Base-by-base conservation (phyloP, 805 yeast genomes). In the Starmera caribaea region DNA sequence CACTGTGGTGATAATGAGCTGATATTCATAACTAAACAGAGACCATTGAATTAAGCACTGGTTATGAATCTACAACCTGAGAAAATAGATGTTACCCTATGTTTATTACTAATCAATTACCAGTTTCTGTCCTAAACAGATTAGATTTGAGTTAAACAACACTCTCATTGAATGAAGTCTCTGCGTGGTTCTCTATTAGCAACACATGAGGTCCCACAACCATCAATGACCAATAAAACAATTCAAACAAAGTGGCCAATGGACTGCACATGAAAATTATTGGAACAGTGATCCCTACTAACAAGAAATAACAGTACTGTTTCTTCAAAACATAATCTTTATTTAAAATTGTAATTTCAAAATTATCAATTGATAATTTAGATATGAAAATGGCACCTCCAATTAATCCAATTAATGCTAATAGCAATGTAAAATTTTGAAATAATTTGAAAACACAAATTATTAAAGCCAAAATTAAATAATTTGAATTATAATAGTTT, bases 91-190 rank as follows among this genome's bases (percentile, higher is more conserved):
- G 7, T 21, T 21, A 21, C 26, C 26, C 26, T n/a, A n/a, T n/a
- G n/a, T n/a, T n/a, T n/a, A n/a, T n/a, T n/a, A n/a, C n/a, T n/a
- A n/a, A n/a, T n/a, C n/a, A n/a, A n/a, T n/a, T n/a, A n/a, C n/a
- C n/a, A n/a, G n/a, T n/a, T n/a, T n/a, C n/a, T n/a, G n/a, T n/a
- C n/a, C n/a, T n/a, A n/a, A n/a, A n/a, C n/a, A n/a, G n/a, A n/a
- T n/a, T n/a, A n/a, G n/a, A n/a, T n/a, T n/a, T n/a, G n/a, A n/a
- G n/a, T 29, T 39, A 46, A 4, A 46, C 49, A 33, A 41, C 40
- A 30, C 45, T 37, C 29, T 51, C 55, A 29, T 49, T 51, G 40
- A 51, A 51, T 33, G 48, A 42, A 3, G 54, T 49, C 30, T 51
- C 53, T 3, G 45, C 42, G 32, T 49, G 52, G 2, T 38, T 34